phyloP scores from a whole-genome alignment of 1,284 basidiomycete genomes.

The Ustilago bromivora region DNA sequence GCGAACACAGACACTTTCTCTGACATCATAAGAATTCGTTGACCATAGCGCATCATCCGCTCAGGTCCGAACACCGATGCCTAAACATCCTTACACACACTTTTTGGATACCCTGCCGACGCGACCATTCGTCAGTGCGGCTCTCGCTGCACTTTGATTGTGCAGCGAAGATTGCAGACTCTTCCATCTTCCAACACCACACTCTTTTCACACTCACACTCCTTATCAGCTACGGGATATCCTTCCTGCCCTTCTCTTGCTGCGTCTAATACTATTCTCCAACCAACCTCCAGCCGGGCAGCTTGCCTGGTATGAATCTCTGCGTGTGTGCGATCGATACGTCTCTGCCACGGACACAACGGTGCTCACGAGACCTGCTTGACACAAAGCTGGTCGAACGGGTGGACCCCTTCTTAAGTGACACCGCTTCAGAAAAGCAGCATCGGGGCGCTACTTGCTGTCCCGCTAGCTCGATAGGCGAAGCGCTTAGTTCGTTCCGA shows the following conservation, averaged over 20 bases:
- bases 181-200: background rate
- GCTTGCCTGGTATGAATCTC: background rate
- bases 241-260: background rate
- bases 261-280: background rate
- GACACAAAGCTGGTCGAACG: background rate
- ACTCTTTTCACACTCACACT: constrained; percentile 1
- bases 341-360: too few relatives aligned
- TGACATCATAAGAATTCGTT: background rate
- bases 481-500: background rate
- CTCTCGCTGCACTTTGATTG: background rate
- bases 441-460: background rate
- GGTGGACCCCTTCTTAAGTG: too few relatives aligned
- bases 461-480: background rate
- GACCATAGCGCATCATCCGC: constrained; percentile 10
- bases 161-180: background rate
- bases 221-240: constrained; percentile 6
- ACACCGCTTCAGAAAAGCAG: background rate
- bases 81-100: background rate
- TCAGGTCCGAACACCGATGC: constrained; percentile 12
- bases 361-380: too few relatives aligned
- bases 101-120: constrained; percentile 4
- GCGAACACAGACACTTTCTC: background rate
- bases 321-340: background rate
- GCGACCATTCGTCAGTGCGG: background rate
- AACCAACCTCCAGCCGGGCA: background rate